Evolutionary conservation across 2,329 filamentous ascomycete genomes (phyloP).

Genomic region (Pseudogymnoascus sp.): DNA sequence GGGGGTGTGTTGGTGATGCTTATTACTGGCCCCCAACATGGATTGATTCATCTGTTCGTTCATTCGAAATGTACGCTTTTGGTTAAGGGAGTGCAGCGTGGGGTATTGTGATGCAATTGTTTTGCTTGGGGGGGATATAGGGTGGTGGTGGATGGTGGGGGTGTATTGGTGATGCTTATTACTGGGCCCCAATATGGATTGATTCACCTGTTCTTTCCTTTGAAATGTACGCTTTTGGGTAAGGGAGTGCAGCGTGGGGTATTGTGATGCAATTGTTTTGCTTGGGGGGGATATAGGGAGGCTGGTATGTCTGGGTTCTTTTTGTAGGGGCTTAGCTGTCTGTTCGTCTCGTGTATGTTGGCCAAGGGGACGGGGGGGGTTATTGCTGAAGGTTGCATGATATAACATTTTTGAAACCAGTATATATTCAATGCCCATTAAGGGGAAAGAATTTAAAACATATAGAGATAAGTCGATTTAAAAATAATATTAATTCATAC

Average conservation of each 20-base stretch:
- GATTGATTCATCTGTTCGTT: neutral
- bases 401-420: neutral
- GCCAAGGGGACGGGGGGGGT: no score
- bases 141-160: neutral
- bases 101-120: no score
- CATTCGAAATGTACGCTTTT: neutral
- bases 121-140: neutral
- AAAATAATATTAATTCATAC: no score
- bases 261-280: neutral
- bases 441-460: neutral
- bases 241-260: no score
- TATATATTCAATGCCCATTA: neutral
- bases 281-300: neutral
- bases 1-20: neutral
- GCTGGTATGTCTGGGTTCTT: neutral
- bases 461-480: neutral
- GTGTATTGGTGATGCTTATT: neutral
- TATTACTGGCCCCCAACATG: neutral
- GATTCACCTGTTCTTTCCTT: neutral
- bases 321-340: neutral
- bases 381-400: neutral
- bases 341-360: no score
- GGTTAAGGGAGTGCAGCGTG: no score
- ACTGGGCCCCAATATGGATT: neutral
- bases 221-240: neutral